Evolutionary conservation across 2,329 filamentous ascomycete species (phyloP), one percentile per base, ranked within the genome.

Genomic region (Apiospora rasikravindrae): DNA sequence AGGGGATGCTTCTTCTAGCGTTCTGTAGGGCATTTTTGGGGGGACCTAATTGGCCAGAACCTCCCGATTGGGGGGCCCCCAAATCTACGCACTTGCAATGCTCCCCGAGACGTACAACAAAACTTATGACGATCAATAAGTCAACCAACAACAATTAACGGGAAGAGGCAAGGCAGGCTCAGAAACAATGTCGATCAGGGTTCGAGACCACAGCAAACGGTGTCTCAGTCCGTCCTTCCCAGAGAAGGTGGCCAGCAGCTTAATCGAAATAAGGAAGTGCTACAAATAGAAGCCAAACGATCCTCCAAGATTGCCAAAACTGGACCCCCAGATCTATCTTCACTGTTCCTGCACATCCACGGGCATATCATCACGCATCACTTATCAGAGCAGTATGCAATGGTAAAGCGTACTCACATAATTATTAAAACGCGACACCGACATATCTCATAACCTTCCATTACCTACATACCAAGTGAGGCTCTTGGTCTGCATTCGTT

Each of bases 111-210:
- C 19, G 33, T 22, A 64, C 33, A 40, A 64, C 8, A 22, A 22
- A 22, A 11, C 49, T 16, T 40, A 24, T 40, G 57, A 64, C 33
- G 57, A 64, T 40, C 57, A 13, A 5, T 2, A 37, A 37, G 33
- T 37, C 33, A n/a, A n/a, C 29, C 33, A 64, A n/a, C 57, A 40
- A 61, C 33, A 8, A 37, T 37, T 37, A 7, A n/a, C 57, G 33
- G 33, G 57, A 40, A 61, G 53, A n/a, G n/a, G n/a, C n/a, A n/a
- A n/a, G 22, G 19, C 11, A 22, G 53, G 29, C 53, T 61, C 22
- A 61, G 53, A 22, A 64, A 13, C 57, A 64, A 64, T 64, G 57
- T 40, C 57, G 33, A 64, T 64, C 57, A 64, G 57, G 33, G 57
- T 64, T 64, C 57, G 57, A 64, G 33, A 64, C 57, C 57, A n/a